Base-by-base conservation (phyloP, 768 basidiomycete genomes). In the Agaricus subrufescens region DNA sequence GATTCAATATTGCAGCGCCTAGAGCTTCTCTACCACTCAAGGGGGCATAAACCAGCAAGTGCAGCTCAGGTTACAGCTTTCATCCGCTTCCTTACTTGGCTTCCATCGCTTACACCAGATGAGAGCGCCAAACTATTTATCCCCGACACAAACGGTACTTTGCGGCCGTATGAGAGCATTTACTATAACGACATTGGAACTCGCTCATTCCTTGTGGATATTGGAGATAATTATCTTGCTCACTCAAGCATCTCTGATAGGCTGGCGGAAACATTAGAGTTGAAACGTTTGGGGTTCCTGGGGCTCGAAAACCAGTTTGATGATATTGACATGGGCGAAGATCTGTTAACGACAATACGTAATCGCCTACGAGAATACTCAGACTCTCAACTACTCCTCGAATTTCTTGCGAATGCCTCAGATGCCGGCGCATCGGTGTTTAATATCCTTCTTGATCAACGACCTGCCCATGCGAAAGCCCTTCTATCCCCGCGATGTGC, bases 391-490 rank as follows among this genome's bases (percentile, higher is more conserved):
- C 70, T 79, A 9, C 62, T 76, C 37, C 72, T 71, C 2, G 81
- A 83, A 55, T 81, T 81, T 59, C 56, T 83, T 5, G 82, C 82
- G 0, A 83, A 83, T 55, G 81, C 81, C 1, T 67, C 68, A 4
- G 82, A 83, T 60, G 81, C 81, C 0, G 64, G 64, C 9, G 81
- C 81, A 0, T 72, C 68, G 2, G 60, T 65, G n/a, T 78, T 82
- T 57, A 61, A 65, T 2, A 60, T 81, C 19, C 56, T 78, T 1
- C 51, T 79, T 5, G 76, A 81, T 54, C 64, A 73, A 11, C 53
- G 52, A 38, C 15, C 30, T 19, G 42, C 58, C 1, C 46, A 37
- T 43, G 57, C 5, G 40, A 38, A 6, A 37, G 55, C 5, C 12
- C 59, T 77, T 11, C 49, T 81, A 14, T 72, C 73, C 5, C 60